These are phyloP conservation scores for Ogataea methylovora DNA, from an alignment of 805 yeast genomes.

Conservation along the genomic window DNA sequence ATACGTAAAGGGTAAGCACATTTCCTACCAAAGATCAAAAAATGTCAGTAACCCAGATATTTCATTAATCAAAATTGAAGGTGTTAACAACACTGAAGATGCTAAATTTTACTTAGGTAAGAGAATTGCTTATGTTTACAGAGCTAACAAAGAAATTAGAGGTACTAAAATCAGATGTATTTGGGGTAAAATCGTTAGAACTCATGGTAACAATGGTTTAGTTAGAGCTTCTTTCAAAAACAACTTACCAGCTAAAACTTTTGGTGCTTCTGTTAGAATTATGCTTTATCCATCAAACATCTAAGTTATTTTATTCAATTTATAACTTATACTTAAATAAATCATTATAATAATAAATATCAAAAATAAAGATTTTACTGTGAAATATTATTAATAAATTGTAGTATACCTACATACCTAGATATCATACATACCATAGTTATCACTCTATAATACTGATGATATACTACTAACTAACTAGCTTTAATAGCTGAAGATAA, in stretches of 20 bases:
- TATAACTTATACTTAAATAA: too few relatives aligned
- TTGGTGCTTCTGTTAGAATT: constrained; percentile 99
- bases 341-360: too few relatives aligned
- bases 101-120: constrained; percentile 99
- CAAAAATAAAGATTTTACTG: too few relatives aligned
- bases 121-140: constrained; percentile 99
- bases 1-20: constrained; percentile 99
- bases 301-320: too few relatives aligned
- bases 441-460: too few relatives aligned
- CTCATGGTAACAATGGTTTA: constrained; percentile 98
- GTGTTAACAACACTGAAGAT: constrained; percentile 85
- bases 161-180: constrained; percentile 99
- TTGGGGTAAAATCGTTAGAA: constrained; percentile 99
- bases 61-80: constrained; percentile 95
- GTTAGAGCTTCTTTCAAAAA: constrained; percentile 98
- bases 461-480: too few relatives aligned
- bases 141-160: constrained; percentile 95
- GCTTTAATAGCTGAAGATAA: too few relatives aligned
- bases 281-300: constrained; percentile 99
- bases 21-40: constrained; percentile 99
- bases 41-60: constrained; percentile 96
- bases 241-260: constrained; percentile 99
- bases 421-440: too few relatives aligned
- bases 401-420: too few relatives aligned
- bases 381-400: too few relatives aligned